Evolutionary conservation across 768 basidiomycete species (phyloP).

Genomic region (Boletus reticulatus): DNA sequence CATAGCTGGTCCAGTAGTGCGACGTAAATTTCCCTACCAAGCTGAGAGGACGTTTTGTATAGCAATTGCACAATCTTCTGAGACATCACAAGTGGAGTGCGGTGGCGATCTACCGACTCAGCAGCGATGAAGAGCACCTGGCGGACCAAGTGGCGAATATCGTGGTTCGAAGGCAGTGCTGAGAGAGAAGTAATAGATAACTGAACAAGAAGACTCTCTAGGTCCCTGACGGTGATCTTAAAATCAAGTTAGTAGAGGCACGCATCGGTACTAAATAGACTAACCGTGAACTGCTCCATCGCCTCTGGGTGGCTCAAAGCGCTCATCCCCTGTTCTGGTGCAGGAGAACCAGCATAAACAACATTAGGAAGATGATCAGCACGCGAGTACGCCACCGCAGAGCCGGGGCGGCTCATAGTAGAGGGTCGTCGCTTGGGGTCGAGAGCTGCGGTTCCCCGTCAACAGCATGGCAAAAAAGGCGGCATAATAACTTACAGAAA

Average conservation of each 20-base stretch:
- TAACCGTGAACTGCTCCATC: slow-evolving; percentile 83
- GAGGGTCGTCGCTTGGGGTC: slow-evolving; percentile 56
- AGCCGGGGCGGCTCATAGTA: slow-evolving; percentile 61
- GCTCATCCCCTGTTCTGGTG: slow-evolving; percentile 49
- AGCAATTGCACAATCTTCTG: slow-evolving; percentile 96
- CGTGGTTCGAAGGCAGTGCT: slow-evolving; percentile 76
- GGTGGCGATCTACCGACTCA: slow-evolving; percentile 74
- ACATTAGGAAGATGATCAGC: slow-evolving; percentile 40
- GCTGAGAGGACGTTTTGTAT: slow-evolving; percentile 82
- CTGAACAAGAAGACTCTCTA: slow-evolving; percentile 79
- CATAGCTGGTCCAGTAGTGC: slow-evolving; percentile 87
- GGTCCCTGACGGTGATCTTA: slow-evolving; percentile 45
- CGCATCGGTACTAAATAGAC: slow-evolving; percentile 21
- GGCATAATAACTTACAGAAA: slow-evolving; percentile 56
- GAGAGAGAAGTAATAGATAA: slow-evolving; percentile 70
- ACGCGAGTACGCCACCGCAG: slow-evolving; percentile 65
- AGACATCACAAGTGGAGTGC: slow-evolving; percentile 88
- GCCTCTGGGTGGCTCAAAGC: slow-evolving; percentile 73
- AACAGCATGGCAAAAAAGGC: slow-evolving; percentile 8
- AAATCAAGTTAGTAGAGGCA: slow-evolving; percentile 2
- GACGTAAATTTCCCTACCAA: slow-evolving; percentile 93
- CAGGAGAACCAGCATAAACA: slow-evolving; percentile 61
- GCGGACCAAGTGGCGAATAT: slow-evolving; percentile 79
- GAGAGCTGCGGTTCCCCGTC: slow-evolving; percentile 35
- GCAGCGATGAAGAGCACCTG: slow-evolving; percentile 82